A percentile compares a stretch with the other conserved stretches of the same genome.
phyloP scores from a whole-genome alignment of 1,284 basidiomycete species.

The Sphaerobolus stellatus region DNA sequence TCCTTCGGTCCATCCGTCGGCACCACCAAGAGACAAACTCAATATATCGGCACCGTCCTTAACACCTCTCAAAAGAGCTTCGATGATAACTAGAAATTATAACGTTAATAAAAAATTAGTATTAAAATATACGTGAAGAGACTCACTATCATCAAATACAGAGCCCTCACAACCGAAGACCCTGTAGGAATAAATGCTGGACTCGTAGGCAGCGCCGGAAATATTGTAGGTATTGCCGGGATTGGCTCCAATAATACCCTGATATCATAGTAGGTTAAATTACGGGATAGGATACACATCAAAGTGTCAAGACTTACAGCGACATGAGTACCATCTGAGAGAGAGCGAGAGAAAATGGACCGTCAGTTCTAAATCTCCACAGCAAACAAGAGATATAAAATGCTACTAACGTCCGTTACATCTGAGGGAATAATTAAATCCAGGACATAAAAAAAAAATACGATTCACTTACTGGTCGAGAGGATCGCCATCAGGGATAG shows the following conservation, averaged over 20 bases:
- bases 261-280: not conserved
- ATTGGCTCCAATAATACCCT: slow-evolving; percentile 64
- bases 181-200: slow-evolving; percentile 45
- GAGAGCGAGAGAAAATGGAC: not conserved
- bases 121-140: slow-evolving; percentile 15
- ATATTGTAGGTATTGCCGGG: slow-evolving; percentile 57
- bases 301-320: slow-evolving; percentile 37
- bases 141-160: slow-evolving; percentile 46
- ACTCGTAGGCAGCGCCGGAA: slow-evolving; percentile 50
- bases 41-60: slow-evolving; percentile 57
- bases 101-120: not conserved
- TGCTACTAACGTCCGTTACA: slow-evolving; percentile 1
- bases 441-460: not conserved
- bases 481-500: slow-evolving; percentile 45
- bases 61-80: slow-evolving; percentile 48
- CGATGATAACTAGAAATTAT: slow-evolving; percentile 41
- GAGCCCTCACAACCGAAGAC: slow-evolving; percentile 50
- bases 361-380: slow-evolving; percentile 15
- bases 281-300: not conserved
- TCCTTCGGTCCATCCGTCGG: slow-evolving; percentile 60
- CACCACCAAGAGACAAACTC: slow-evolving; percentile 60
- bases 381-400: not conserved
- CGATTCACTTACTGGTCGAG: slow-evolving; percentile 36
- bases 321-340: slow-evolving; percentile 58
- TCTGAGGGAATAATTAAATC: not conserved